Evolutionary conservation across 331 rosid species (phyloP).

Genomic region (Quercus tomentella): DNA sequence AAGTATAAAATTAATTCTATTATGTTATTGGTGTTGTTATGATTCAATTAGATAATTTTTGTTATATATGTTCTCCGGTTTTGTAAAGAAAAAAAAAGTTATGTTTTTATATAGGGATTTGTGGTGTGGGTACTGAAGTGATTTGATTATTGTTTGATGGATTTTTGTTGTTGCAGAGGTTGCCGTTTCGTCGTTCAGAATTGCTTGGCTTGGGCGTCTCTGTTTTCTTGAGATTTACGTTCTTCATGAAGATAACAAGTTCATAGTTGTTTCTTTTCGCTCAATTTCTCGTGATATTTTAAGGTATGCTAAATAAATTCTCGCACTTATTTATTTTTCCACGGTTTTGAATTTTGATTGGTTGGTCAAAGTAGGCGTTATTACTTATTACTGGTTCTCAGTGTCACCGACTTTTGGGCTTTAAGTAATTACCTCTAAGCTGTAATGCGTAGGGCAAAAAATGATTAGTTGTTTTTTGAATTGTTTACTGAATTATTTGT

Average conservation of each 20-base stretch:
- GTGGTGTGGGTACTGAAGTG: not conserved
- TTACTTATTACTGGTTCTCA: not conserved
- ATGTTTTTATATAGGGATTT: not conserved
- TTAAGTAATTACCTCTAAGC: too few relatives aligned
- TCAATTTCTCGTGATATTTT: constrained; percentile 6
- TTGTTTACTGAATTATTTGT: too few relatives aligned
- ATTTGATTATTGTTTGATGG: constrained; percentile 21
- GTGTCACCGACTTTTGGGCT: too few relatives aligned
- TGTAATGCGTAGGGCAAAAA: too few relatives aligned
- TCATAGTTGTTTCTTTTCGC: constrained; percentile 26
- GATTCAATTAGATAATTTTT: not conserved
- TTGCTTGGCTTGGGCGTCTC: too few relatives aligned
- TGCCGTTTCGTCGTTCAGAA: not conserved
- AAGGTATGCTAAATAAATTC: constrained; percentile 15
- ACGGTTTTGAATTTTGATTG: not conserved
- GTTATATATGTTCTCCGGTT: too few relatives aligned
- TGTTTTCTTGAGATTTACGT: constrained; percentile 64
- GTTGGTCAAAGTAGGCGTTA: not conserved
- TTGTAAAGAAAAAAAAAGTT: too few relatives aligned
- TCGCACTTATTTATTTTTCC: not conserved
- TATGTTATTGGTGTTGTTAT: not conserved
- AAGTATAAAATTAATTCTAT: constrained; percentile 3
- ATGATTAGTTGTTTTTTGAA: too few relatives aligned
- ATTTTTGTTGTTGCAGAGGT: constrained; percentile 4
- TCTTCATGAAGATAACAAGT: constrained; percentile 34